Conservation (phyloP, 2,329 filamentous ascomycete species). For the Aspergillus fijiensis region DNA sequence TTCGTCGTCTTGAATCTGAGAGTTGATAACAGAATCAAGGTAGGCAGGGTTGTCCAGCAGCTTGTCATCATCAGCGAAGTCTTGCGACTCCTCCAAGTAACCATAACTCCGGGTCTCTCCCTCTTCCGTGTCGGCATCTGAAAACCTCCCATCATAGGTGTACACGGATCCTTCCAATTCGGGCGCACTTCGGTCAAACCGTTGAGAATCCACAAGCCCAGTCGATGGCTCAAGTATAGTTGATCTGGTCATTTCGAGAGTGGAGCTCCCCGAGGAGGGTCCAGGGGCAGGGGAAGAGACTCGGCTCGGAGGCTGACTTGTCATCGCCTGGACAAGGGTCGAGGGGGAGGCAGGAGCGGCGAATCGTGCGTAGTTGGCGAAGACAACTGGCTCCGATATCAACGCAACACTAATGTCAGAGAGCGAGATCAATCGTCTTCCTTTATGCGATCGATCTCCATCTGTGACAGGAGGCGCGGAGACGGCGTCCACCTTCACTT, state of each 20-base stretch:
- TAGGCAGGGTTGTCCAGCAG: constrained; percentile 40
- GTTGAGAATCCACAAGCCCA: neutral
- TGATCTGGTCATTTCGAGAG: constrained; percentile 38
- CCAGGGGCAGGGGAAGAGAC: constrained; percentile 29
- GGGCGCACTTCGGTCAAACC: constrained; percentile 7
- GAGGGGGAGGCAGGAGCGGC: constrained; percentile 32
- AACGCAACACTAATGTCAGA: constrained; percentile 47
- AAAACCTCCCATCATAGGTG: constrained; percentile 43
- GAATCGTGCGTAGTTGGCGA: constrained; percentile 47
- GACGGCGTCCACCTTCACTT: constrained; percentile 37
- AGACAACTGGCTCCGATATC: constrained; percentile 50
- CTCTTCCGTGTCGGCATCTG: constrained; percentile 42
- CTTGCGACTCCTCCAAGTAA: constrained; percentile 27
- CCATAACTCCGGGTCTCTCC: constrained; percentile 27
- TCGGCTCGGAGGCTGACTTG: constrained; percentile 30
- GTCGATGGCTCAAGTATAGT: constrained; percentile 38
- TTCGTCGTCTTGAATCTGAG: constrained; percentile 36
- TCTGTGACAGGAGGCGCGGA: constrained; percentile 19
- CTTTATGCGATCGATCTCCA: constrained; percentile 29
- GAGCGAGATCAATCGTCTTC: constrained; percentile 48
- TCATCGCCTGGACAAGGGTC: constrained; percentile 35
- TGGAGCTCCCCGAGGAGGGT: constrained; percentile 25
- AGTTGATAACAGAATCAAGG: constrained; percentile 39
- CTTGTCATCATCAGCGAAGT: constrained; percentile 31
- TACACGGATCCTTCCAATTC: constrained; percentile 34